These are phyloP conservation scores for Suillus clintonianus DNA, from an alignment of 768 basidiomycete genomes.

Conservation along the genomic window DNA sequence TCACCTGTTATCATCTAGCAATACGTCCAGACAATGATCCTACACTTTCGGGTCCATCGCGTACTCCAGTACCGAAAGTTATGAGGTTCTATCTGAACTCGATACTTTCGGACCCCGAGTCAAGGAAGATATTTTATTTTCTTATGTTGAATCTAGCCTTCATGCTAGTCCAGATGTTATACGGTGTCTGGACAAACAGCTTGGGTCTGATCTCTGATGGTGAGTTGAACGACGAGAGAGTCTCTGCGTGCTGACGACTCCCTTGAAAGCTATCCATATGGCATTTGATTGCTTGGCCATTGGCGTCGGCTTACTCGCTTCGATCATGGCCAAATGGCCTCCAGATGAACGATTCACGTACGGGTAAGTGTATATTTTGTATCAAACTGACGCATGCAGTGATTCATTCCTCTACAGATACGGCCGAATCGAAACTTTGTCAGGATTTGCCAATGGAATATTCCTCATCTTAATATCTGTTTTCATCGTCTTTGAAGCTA, in stretches of 20 bases:
- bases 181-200: conserved; percentile 97
- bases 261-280: conserved; percentile 89
- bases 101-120: conserved; percentile 89
- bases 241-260: conserved; percentile 6
- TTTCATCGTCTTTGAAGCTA: conserved; percentile 97
- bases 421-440: conserved; percentile 93
- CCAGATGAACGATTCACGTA: conserved; percentile 95
- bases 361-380: conserved; percentile 55
- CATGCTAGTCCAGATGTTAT: conserved; percentile 97
- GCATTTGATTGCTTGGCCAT: conserved; percentile 99
- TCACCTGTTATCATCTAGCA: conserved; percentile 34
- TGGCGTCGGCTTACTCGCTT: conserved; percentile 91
- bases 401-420: conserved; percentile 53
- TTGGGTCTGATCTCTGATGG: conserved; percentile 96
- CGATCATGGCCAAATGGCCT: conserved; percentile 98
- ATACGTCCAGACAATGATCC: conserved; percentile 53
- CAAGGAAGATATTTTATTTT: conserved; percentile 96
- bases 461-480: conserved; percentile 93
- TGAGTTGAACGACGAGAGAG: conserved; percentile 37
- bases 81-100: conserved; percentile 80
- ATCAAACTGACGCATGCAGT: not conserved
- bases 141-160: conserved; percentile 91
- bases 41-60: conserved; percentile 42
- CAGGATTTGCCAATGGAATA: conserved; percentile 97
- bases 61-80: conserved; percentile 55